Percentiles rank a stretch among this genome's conserved stretches.
Conservation (phyloP, 345 rosid genomes). For the Gossypium anomalum region DNA sequence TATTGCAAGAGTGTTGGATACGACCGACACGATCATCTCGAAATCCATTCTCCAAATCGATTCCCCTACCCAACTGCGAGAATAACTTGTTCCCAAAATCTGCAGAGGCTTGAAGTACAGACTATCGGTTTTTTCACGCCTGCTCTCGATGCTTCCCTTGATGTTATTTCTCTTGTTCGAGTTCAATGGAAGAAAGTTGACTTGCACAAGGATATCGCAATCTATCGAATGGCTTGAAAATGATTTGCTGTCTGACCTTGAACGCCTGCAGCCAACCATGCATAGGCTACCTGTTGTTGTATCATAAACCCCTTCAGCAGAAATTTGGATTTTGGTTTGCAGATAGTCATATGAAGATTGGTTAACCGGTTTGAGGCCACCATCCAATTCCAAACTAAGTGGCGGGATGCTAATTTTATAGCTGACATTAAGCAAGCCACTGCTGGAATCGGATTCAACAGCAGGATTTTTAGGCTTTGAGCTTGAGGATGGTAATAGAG, state of each 20-base stretch:
- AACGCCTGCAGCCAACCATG: constrained; percentile 47
- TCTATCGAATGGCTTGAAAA: constrained; percentile 17
- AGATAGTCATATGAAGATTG: neutral
- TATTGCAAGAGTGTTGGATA: constrained; percentile 41
- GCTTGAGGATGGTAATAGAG: neutral
- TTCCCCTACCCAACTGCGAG: neutral
- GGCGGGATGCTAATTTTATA: constrained; percentile 26
- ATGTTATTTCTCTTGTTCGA: constrained; percentile 17
- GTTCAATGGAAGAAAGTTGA: constrained; percentile 40
- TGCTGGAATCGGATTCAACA: neutral
- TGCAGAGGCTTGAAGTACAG: constrained; percentile 28
- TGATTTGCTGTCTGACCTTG: neutral
- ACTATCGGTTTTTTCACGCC: constrained; percentile 27
- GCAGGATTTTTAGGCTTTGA: neutral
- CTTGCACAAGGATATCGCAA: constrained; percentile 32
- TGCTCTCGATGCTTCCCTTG: constrained; percentile 44
- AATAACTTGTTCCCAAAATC: constrained; percentile 21
- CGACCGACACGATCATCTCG: constrained; percentile 40
- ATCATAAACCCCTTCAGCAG: constrained; percentile 55
- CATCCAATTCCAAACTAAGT: neutral
- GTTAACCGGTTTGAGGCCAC: neutral
- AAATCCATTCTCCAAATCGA: constrained; percentile 45
- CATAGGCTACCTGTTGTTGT: constrained; percentile 37
- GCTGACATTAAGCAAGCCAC: constrained; percentile 24
- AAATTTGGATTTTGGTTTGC: constrained; percentile 14